Conservation (phyloP, 2,329 filamentous ascomycete species). For the Trichophyton mentagrophytes region DNA sequence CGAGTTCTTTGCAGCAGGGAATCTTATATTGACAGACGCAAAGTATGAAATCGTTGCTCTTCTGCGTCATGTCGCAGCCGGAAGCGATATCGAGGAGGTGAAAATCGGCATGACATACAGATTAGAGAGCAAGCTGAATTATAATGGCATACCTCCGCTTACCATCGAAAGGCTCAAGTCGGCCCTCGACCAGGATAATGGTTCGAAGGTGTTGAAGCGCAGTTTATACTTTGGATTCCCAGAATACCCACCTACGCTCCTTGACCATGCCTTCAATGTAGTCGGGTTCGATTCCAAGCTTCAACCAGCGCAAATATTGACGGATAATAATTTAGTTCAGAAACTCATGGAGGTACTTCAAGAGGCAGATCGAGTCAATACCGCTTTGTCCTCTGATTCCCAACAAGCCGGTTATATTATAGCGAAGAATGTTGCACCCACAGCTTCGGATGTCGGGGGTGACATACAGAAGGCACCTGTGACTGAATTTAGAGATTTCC, state of each 20-base stretch:
- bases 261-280: constrained; percentile 70
- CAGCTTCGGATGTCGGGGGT: constrained; percentile 27
- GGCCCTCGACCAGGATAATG: constrained; percentile 57
- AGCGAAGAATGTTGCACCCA: constrained; percentile 45
- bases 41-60: constrained; percentile 72
- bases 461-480: constrained; percentile 12
- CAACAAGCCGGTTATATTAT: constrained; percentile 75
- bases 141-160: constrained; percentile 57
- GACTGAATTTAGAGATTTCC: constrained; percentile 71
- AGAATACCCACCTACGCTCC: constrained; percentile 73
- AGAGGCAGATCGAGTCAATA: constrained; percentile 56
- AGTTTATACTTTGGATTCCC: constrained; percentile 72
- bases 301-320: constrained; percentile 57
- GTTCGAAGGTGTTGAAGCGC: constrained; percentile 61
- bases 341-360: constrained; percentile 55
- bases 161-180: constrained; percentile 59
- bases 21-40: constrained; percentile 80
- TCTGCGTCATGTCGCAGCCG: constrained; percentile 65
- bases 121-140: constrained; percentile 73
- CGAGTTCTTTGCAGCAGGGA: constrained; percentile 93
- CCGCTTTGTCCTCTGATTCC: constrained; percentile 53
- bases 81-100: constrained; percentile 72
- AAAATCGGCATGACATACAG: constrained; percentile 66
- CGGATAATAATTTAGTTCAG: constrained; percentile 51
- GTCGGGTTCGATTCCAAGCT: constrained; percentile 56